Percentiles rank a stretch among this genome's conserved stretches.
These are phyloP conservation scores for Sanghuangporus baumii DNA, from an alignment of 1,284 basidiomycete species.

Conservation along the genomic window DNA sequence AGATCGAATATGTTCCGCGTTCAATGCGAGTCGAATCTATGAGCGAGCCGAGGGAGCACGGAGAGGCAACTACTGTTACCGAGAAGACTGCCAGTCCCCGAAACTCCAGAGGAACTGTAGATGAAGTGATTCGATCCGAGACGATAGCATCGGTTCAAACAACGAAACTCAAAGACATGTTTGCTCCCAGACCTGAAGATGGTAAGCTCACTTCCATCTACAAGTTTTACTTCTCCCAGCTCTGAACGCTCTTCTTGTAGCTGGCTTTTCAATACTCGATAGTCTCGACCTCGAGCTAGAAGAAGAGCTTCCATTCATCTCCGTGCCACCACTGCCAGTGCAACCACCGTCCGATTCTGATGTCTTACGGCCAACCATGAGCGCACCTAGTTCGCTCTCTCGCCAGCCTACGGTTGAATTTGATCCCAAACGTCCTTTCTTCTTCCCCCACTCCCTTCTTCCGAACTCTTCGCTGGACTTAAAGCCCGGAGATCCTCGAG, in stretches of 20 bases:
- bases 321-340: slow-evolving; percentile 15
- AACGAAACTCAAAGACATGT: slow-evolving; percentile 56
- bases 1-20: slow-evolving; percentile 11
- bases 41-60: slow-evolving; percentile 6
- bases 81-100: slow-evolving; percentile 8
- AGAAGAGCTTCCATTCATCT: slow-evolving; percentile 31
- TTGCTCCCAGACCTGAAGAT: slow-evolving; percentile 60
- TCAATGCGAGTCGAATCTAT: slow-evolving; percentile 1
- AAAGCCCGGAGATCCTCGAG: slow-evolving; percentile 19
- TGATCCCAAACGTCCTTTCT: slow-evolving; percentile 50
- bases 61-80: not conserved
- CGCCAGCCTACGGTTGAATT: slow-evolving; percentile 21
- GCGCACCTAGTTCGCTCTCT: slow-evolving; percentile 7
- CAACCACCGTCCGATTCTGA: slow-evolving; percentile 10
- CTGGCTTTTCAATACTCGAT: slow-evolving; percentile 59
- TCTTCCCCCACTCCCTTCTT: slow-evolving; percentile 49
- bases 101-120: too few species aligned
- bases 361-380: slow-evolving; percentile 12
- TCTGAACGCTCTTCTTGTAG: slow-evolving; percentile 21
- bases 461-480: slow-evolving; percentile 16
- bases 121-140: slow-evolving; percentile 18
- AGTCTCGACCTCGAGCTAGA: slow-evolving; percentile 65
- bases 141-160: slow-evolving; percentile 21
- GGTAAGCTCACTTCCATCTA: slow-evolving; percentile 37
- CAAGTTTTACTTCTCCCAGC: not conserved